Evolutionary conservation across 2,329 filamentous ascomycete species (phyloP).

Genomic region (Fusarium coicis): DNA sequence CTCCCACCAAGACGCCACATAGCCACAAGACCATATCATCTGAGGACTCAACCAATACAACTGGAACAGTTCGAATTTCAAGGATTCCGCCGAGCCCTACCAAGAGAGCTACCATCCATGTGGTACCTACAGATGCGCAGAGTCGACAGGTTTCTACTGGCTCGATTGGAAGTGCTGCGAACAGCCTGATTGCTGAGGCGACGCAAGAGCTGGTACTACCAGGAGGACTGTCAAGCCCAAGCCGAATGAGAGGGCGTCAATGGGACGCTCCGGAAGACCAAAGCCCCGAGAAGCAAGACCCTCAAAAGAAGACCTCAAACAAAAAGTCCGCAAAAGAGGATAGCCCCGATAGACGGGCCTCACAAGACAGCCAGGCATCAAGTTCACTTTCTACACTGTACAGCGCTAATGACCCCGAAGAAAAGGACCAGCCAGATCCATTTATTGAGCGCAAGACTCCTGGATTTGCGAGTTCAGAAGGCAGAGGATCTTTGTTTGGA

Average conservation of each 20-base stretch:
- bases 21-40: slow-evolving; percentile 41
- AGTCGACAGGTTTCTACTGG: slow-evolving; percentile 46
- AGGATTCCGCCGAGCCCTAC: slow-evolving; percentile 43
- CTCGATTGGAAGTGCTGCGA: slow-evolving; percentile 50
- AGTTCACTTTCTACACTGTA: slow-evolving; percentile 68
- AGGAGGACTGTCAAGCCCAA: slow-evolving; percentile 57
- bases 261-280: slow-evolving; percentile 37
- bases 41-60: slow-evolving; percentile 37
- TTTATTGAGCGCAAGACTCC: slow-evolving; percentile 44
- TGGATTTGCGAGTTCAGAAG: not conserved
- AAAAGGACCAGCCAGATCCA: slow-evolving; percentile 48
- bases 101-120: slow-evolving; percentile 41
- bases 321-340: slow-evolving; percentile 23
- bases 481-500: slow-evolving; percentile 32
- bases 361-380: slow-evolving; percentile 58
- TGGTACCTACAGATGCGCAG: slow-evolving; percentile 30
- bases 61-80: slow-evolving; percentile 35
- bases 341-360: slow-evolving; percentile 43
- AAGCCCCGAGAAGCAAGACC: not conserved
- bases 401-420: slow-evolving; percentile 62
- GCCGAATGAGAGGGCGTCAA: slow-evolving; percentile 47
- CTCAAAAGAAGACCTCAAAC: slow-evolving; percentile 2
- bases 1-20: slow-evolving; percentile 45
- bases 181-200: slow-evolving; percentile 55
- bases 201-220: slow-evolving; percentile 50